Base-by-base conservation (phyloP, 257 asterid species). In the Plectranthus barbatus region DNA sequence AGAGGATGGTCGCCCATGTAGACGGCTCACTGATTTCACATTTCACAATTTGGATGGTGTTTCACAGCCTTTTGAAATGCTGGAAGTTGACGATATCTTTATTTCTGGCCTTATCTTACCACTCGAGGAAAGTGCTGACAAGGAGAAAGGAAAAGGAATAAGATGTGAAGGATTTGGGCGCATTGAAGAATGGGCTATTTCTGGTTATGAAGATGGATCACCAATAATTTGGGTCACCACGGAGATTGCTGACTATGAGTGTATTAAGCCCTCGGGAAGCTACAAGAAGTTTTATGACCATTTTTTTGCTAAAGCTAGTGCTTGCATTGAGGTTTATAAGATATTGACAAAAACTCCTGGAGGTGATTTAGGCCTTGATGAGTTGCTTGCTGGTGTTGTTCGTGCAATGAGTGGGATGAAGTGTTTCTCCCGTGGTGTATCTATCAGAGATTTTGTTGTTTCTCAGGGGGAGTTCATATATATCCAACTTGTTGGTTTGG, bases 91-190 rank as follows among this genome's bases (percentile, higher is more conserved):
- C 72, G 90, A 89, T 72, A 68, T 86, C 62, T 92, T 76, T 72
- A 79, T 89, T 49, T 69, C 86, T 56, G 99, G 99, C 44, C 79
- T 75, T 26, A 59, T 92, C 72, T 76, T 80, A 52, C 97, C 99
- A 9, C 86, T 86, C 18, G 95, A 86, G 69, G 95, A 71, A 63
- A 65, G 55, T 68, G 67, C 34, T 60, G 87, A 74, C 34, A 83
- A 85, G 69, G 90, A 77, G 63, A 85, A 83, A 66, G 76, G 72
- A 36, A 82, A 77, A 57, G 91, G 93, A 20, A 62, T 86, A 33
- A 76, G 81, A 74, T 86, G 99, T 56, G 85, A 86, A 75, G 90
- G 94, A 67, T 92, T 92, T 77, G 97, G 99, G 17, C 96, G 96
- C 10, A 66, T 92, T n/a, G 98, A 92, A 68, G 91, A 82, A 64